These are phyloP conservation scores for Fereydounia khargensis DNA, from an alignment of 1,284 basidiomycete species.

Conservation along the genomic window DNA sequence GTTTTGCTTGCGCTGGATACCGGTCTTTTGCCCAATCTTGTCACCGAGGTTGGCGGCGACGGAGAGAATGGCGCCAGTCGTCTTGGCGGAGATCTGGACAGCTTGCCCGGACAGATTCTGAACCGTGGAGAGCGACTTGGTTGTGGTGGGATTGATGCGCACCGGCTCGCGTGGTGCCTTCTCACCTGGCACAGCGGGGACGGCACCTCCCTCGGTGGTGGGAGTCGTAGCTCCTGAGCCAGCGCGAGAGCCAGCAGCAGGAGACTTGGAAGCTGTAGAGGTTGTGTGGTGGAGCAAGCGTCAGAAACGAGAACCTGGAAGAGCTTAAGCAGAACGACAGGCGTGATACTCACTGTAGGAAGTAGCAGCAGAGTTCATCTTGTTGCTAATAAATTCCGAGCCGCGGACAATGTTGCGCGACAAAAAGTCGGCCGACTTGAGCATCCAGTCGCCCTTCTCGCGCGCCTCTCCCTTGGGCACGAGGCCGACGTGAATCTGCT, in stretches of 20 bases:
- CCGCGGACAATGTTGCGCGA: constrained; percentile 49
- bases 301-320: no score
- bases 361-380: constrained; percentile 41
- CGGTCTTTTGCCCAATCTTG: constrained; percentile 51
- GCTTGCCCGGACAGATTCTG: constrained; percentile 28
- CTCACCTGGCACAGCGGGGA: constrained; percentile 1
- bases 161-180: no score
- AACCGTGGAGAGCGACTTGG: constrained; percentile 11
- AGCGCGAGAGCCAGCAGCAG: constrained; percentile 23
- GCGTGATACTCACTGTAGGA: constrained; percentile 20
- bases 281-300: no score
- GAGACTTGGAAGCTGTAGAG: constrained; percentile 17
- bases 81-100: constrained; percentile 37
- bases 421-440: constrained; percentile 41
- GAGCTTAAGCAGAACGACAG: background rate
- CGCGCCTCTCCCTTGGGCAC: constrained; percentile 7
- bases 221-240: constrained; percentile 7
- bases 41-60: constrained; percentile 52
- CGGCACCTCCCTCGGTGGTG: constrained; percentile 6
- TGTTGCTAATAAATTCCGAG: constrained; percentile 31
- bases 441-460: constrained; percentile 38
- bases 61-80: constrained; percentile 46
- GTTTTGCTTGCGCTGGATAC: constrained; percentile 47
- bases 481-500: constrained; percentile 20
- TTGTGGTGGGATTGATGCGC: constrained; percentile 15